Evolutionary conservation across 2,329 filamentous ascomycete genomes (phyloP).

Genomic region (Hypocrella siamensis): DNA sequence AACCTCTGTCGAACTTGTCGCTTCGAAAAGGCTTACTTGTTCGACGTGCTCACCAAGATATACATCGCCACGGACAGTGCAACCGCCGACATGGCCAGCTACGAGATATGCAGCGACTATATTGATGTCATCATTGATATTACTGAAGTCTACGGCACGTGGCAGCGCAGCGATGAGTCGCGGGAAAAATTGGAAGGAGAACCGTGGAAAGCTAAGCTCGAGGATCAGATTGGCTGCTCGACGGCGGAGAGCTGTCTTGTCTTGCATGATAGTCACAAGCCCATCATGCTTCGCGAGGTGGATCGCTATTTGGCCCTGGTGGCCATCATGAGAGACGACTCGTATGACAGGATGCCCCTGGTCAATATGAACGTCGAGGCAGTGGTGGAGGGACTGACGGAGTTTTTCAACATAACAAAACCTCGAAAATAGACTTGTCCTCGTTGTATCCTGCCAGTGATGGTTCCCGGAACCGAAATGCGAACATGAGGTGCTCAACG

Average conservation of each 20-base stretch:
- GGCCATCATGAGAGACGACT: constrained; percentile 75
- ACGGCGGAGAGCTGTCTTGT: constrained; percentile 56
- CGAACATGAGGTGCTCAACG: not conserved
- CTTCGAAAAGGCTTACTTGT: constrained; percentile 96
- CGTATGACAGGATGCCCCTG: constrained; percentile 67
- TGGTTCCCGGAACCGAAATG: not conserved
- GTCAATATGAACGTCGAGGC: constrained; percentile 81
- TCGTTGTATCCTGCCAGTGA: not conserved
- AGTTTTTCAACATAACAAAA: constrained; percentile 64
- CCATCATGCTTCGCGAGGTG: constrained; percentile 53
- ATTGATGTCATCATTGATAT: constrained; percentile 98
- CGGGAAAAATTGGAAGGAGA: constrained; percentile 40
- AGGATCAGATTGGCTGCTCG: constrained; percentile 49
- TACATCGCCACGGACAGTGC: constrained; percentile 95
- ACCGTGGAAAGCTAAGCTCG: constrained; percentile 44
- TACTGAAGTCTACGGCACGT: constrained; percentile 82
- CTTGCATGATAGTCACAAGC: constrained; percentile 45
- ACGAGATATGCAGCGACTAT: constrained; percentile 97
- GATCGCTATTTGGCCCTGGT: constrained; percentile 66
- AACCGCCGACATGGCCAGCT: constrained; percentile 86
- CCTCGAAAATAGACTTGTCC: constrained; percentile 31
- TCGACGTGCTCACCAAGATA: constrained; percentile 95
- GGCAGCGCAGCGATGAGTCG: constrained; percentile 40
- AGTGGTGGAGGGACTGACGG: constrained; percentile 60
- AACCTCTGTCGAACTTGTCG: constrained; percentile 85